These are phyloP conservation scores for Fusarium camptoceras DNA, from an alignment of 2,329 filamentous ascomycete genomes.

Conservation along the genomic window DNA sequence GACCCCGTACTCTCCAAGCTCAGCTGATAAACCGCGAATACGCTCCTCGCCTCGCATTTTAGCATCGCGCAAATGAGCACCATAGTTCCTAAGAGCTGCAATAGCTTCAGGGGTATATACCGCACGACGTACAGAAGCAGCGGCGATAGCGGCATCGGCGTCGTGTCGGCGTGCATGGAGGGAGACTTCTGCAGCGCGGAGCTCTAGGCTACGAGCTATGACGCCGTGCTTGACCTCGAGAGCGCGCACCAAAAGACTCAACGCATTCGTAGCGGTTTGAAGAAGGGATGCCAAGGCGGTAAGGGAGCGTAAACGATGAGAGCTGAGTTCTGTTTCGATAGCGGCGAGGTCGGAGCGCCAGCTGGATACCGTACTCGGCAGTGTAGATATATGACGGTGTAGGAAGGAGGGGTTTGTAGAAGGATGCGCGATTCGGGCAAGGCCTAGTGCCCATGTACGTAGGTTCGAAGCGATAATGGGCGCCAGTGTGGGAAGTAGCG, in stretches of 20 bases:
- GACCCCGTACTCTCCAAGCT: conserved; percentile 65
- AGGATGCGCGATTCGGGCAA: conserved; percentile 62
- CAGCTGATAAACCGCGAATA: conserved; percentile 54
- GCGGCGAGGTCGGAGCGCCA: conserved; percentile 52
- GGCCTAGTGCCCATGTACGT: conserved; percentile 59
- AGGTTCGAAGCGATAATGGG: conserved; percentile 63
- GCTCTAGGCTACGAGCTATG: conserved; percentile 62
- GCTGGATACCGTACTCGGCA: conserved; percentile 56
- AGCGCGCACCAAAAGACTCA: conserved; percentile 59
- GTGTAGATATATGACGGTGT: conserved; percentile 66
- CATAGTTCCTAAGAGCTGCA: conserved; percentile 60
- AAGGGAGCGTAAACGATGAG: conserved; percentile 55
- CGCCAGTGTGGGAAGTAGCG: conserved; percentile 61
- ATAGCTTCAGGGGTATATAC: conserved; percentile 60
- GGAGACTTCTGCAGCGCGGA: conserved; percentile 60
- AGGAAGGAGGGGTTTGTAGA: conserved; percentile 66
- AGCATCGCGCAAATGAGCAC: conserved; percentile 62
- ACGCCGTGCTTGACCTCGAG: conserved; percentile 68
- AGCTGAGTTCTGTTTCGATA: conserved; percentile 51
- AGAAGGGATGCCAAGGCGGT: conserved; percentile 55
- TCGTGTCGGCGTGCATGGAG: conserved; percentile 58
- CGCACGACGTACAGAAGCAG: conserved; percentile 52
- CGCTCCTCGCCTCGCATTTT: conserved; percentile 59
- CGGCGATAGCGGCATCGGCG: conserved; percentile 52
- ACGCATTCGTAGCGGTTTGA: conserved; percentile 52